phyloP scores from a whole-genome alignment of 1,284 basidiomycete genomes.

The Papiliotrema laurentii region DNA sequence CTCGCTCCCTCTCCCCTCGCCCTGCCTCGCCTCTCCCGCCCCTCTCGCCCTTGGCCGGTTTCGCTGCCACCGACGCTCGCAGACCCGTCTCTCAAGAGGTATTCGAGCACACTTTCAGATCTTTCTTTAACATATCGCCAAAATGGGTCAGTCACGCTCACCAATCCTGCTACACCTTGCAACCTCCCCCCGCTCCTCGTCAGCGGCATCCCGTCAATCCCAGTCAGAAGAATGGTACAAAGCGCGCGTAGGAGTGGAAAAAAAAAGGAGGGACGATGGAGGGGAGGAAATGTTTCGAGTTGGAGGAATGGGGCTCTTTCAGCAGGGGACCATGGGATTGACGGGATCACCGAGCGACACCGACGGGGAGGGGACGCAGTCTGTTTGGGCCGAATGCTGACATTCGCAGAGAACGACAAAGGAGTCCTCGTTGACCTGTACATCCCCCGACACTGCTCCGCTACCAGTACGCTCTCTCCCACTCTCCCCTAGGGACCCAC shows the following conservation, averaged over 20 bases:
- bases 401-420: slow-evolving; percentile 53
- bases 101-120: too few species aligned
- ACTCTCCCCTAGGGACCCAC: background rate
- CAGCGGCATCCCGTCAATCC: background rate
- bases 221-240: background rate
- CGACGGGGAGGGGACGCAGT: background rate
- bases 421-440: slow-evolving; percentile 99
- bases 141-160: slow-evolving; percentile 32
- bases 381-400: slow-evolving; percentile 9
- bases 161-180: too few species aligned
- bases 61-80: too few species aligned
- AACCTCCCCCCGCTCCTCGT: background rate
- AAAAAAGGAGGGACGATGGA: too few species aligned
- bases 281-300: too few species aligned
- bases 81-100: too few species aligned
- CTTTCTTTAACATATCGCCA: slow-evolving; percentile 20
- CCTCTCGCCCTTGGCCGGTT: too few species aligned
- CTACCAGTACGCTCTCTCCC: slow-evolving; percentile 66
- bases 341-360: background rate
- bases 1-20: too few species aligned
- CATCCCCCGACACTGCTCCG: slow-evolving; percentile 96
- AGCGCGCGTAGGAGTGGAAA: too few species aligned
- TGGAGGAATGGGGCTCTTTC: too few species aligned
- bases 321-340: too few species aligned
- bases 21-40: too few species aligned